These are phyloP conservation scores for Triangularia setosa DNA, from an alignment of 2,329 filamentous ascomycete genomes.

Conservation along the genomic window DNA sequence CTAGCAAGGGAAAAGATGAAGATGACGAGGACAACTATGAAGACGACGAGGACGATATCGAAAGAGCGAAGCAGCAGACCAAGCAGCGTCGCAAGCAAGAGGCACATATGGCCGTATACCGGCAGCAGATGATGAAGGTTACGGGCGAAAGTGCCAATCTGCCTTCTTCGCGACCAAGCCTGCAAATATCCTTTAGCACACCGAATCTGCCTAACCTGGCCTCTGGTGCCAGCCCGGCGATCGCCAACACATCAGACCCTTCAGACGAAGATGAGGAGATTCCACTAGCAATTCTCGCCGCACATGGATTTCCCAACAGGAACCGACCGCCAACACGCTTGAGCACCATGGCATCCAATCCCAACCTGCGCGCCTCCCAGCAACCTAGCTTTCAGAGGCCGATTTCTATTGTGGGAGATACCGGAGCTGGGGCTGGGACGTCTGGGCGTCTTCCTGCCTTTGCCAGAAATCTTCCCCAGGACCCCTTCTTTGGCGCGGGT, in stretches of 20 bases:
- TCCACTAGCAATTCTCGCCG: slow-evolving; percentile 78
- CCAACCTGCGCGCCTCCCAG: slow-evolving; percentile 59
- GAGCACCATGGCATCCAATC: slow-evolving; percentile 62
- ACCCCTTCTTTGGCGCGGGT: slow-evolving; percentile 79
- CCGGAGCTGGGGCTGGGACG: slow-evolving; percentile 27
- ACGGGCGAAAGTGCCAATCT: slow-evolving; percentile 65
- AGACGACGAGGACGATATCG: slow-evolving; percentile 74
- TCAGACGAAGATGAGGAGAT: slow-evolving; percentile 85
- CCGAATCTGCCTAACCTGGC: slow-evolving; percentile 50
- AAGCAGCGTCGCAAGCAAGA: slow-evolving; percentile 83
- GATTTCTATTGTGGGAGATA: slow-evolving; percentile 56
- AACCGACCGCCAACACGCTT: slow-evolving; percentile 69
- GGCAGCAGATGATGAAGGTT: slow-evolving; percentile 96
- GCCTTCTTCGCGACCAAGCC: slow-evolving; percentile 47
- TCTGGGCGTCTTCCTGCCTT: slow-evolving; percentile 68
- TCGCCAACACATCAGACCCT: slow-evolving; percentile 41
- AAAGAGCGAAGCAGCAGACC: slow-evolving; percentile 68
- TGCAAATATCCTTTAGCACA: slow-evolving; percentile 58
- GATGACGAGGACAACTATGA: slow-evolving; percentile 62
- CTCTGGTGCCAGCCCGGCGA: slow-evolving; percentile 31
- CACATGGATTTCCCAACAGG: slow-evolving; percentile 81
- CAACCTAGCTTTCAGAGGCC: slow-evolving; percentile 47
- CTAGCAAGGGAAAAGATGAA: slow-evolving; percentile 36
- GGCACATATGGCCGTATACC: slow-evolving; percentile 82
- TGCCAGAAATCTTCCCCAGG: slow-evolving; percentile 74